Evolutionary conservation across 805 yeast species (phyloP), one percentile per base, ranked within the genome.

Genomic region (Candida methanosorbosa): DNA sequence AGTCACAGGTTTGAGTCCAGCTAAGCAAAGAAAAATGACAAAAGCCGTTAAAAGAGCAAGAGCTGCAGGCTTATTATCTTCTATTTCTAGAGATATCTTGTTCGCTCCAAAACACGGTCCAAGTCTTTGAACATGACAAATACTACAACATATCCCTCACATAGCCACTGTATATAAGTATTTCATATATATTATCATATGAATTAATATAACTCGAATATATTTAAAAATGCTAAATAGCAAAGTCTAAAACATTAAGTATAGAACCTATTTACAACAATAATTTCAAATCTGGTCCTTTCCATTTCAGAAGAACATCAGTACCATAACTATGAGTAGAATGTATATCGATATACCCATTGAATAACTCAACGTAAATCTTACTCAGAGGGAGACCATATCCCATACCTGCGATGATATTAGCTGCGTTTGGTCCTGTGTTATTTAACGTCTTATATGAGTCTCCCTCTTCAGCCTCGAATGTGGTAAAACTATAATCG

Each of bases 381-480:
- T 75, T 63, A 40, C 88, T 82, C 41, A 90, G 62, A 6, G 97
- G 97, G 36, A 90, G 58, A 0, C 98, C 98, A 52, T 86, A 90
- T 1, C 97, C 97, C 83, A 92, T 82, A 0, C 98, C 98, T 0
- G 97, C 95, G 24, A 90, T 75, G 8, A 70, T 63, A 46, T 71
- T 71, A 8, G 56, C 54, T 26, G 46, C 72, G 17, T 69, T 68
- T 30, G 67, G 65, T 1, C 83, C 81, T 2, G 80, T 78, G 20
- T 72, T 72, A 46, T 81, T 81, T 37, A 78, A 57, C 0, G 83
- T 76, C 46, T 71, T 70, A 46, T 70, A 71, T 27, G 73, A 65
- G 12, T 72, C 81, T 4, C 75, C 77, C 38, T 75, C 81, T 1
- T 38, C 40, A 1, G 65, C 50, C 32, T 76, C 78, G 39, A 78